These are phyloP conservation scores for Sisymbrium altissimum DNA, from an alignment of 345 rosid genomes.

Conservation along the genomic window DNA sequence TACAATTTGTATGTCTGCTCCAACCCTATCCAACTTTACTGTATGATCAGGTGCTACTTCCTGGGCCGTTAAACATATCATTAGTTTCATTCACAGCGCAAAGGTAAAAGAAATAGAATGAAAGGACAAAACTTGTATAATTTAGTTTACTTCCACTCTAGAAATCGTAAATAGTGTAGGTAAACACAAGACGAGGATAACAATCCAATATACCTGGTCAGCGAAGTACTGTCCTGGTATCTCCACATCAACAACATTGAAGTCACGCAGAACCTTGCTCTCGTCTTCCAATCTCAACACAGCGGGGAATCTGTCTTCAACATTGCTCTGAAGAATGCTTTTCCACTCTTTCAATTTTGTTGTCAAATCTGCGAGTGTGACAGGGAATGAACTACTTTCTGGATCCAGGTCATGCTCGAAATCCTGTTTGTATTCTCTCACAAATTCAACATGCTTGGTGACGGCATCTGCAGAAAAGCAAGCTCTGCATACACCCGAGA, in stretches of 20 bases:
- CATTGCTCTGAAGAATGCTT: conserved; percentile 93
- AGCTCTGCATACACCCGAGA: conserved; percentile 97
- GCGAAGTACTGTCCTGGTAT: conserved; percentile 97
- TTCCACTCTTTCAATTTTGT: conserved; percentile 92
- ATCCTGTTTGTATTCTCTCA: conserved; percentile 94
- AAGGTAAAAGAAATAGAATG: background rate
- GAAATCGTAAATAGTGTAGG: background rate
- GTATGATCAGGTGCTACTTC: conserved; percentile 96
- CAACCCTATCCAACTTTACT: conserved; percentile 84
- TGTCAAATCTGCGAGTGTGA: conserved; percentile 85
- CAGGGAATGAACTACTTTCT: conserved; percentile 83
- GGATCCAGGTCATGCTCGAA: conserved; percentile 99
- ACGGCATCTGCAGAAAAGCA: conserved; percentile 99
- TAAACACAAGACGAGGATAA: no score
- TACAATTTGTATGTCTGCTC: conserved; percentile 93
- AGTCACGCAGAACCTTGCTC: conserved; percentile 85
- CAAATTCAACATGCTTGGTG: conserved; percentile 94
- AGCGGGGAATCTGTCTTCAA: conserved; percentile 94
- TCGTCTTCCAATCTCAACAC: conserved; percentile 95
- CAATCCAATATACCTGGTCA: conserved; percentile 61
- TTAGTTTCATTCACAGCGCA: conserved; percentile 13
- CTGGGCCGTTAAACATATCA: conserved; percentile 38
- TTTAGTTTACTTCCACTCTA: background rate
- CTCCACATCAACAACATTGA: conserved; percentile 97
- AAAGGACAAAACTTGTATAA: no score